Base-by-base conservation (phyloP, 345 rosid species). In the Fremontodendron californicum region DNA sequence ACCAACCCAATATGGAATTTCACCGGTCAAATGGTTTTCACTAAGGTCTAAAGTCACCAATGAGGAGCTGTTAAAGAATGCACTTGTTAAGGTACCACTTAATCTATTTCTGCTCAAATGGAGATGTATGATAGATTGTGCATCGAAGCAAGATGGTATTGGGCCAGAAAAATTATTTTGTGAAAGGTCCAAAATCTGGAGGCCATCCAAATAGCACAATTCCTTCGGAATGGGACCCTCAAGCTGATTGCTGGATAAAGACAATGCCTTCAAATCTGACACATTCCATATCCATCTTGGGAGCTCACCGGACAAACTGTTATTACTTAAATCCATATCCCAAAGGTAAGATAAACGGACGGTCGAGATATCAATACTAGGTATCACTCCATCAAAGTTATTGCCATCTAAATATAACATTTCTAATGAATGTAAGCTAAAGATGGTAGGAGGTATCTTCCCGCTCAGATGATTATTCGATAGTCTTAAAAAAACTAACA, bases 141-240 rank as follows among this genome's bases (percentile, higher is more conserved):
- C 3, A 19, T 52, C 10, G 7, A 0, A 33, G 58, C 81, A 73
- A 0, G 57, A 0, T 3, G 76, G 81, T 4, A 77, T 12, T 0
- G 27, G 0, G 0, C 78, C 71, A 27, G 75, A 69, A 0, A 81
- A 11, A 23, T 57, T 23, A 8, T 77, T 81, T 0, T 12, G 4
- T 3, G 84, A 82, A 27, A 82, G 77, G 66, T 75, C 81, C 19
- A 82, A 33, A 23, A 16, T 12, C 0, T 9, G 3, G 54, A 78
- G 58, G 25, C 27, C 2, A 52, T 52, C 25, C 23, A 52, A 21
- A 54, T 54, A 2, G 60, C 15, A 55, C 29, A 55, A 55, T 9
- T 55, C 61, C 4, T 0, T 9, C 1, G 31, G 61, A 23, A 55
- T 55, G 13, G 27, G 29, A 55, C 13, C 31, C 0, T 21, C 61